A percentile compares a stretch with the other conserved stretches of the same genome.
Conservation (phyloP, 1,139 yeast genomes). For the Eremothecium sinecaudum region DNA sequence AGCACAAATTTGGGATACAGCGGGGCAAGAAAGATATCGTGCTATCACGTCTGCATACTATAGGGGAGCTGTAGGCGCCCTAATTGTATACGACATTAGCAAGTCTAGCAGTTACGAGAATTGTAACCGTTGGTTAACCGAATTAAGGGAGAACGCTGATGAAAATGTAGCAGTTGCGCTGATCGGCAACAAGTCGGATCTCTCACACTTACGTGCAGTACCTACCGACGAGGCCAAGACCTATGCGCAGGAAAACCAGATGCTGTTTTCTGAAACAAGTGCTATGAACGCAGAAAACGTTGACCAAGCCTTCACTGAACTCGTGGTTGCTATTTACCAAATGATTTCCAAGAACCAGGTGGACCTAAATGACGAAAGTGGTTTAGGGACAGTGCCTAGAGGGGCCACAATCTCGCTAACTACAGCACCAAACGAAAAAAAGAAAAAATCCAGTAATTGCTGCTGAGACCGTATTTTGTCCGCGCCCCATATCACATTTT, state of each 20-base stretch:
- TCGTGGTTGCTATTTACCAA: conserved; percentile 85
- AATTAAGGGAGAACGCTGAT: conserved; percentile 92
- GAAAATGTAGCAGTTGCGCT: conserved; percentile 93
- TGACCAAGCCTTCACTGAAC: conserved; percentile 86
- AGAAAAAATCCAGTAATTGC: conserved; percentile 57
- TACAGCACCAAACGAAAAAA: conserved; percentile 80
- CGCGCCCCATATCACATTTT: no score
- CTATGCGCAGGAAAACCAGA: conserved; percentile 87
- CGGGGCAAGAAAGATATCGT: conserved; percentile 97
- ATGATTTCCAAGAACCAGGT: conserved; percentile 82
- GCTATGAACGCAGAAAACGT: conserved; percentile 94
- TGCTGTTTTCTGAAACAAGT: conserved; percentile 93
- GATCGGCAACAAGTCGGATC: conserved; percentile 93
- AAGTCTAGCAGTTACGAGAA: conserved; percentile 89
- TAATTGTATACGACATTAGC: conserved; percentile 90
- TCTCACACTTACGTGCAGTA: conserved; percentile 91
- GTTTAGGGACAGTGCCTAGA: conserved; percentile 31
- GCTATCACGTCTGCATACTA: conserved; percentile 97
- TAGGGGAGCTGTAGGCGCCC: conserved; percentile 96
- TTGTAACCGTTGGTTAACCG: conserved; percentile 91
- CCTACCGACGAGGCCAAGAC: conserved; percentile 96
- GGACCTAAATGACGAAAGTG: conserved; percentile 48
- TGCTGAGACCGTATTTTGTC: conserved; percentile 35
- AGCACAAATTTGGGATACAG: conserved; percentile 99
- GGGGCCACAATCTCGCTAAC: conserved; percentile 93